Conservation (phyloP, 371 early-diverging fungal genomes). For the Mortierella sp. region DNA sequence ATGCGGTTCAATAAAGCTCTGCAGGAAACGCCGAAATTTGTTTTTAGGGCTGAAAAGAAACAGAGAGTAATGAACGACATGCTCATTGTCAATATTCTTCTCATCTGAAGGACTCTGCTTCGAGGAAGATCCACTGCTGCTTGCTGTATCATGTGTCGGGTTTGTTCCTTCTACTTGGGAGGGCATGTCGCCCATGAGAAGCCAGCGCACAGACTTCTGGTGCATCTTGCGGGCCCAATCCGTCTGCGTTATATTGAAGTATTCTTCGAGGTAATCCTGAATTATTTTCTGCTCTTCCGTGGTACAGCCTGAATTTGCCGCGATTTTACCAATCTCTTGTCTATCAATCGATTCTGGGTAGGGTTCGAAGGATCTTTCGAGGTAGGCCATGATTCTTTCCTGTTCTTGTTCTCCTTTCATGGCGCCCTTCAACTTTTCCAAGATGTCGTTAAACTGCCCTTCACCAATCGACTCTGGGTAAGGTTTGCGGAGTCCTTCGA, state of each 20-base stretch:
- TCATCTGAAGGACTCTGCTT: slow-evolving; percentile 1
- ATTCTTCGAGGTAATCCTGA: too few species aligned
- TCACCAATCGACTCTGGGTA: slow-evolving; percentile 50
- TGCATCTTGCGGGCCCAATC: slow-evolving; percentile 57
- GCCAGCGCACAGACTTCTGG: slow-evolving; percentile 65
- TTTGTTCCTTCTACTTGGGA: slow-evolving; percentile 25
- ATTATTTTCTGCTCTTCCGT: too few species aligned
- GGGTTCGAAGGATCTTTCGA: too few species aligned
- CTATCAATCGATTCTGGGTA: slow-evolving; percentile 48
- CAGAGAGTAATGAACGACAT: slow-evolving; percentile 26
- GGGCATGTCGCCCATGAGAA: slow-evolving; percentile 57
- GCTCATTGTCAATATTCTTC: slow-evolving; percentile 13
- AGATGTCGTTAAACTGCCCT: too few species aligned
- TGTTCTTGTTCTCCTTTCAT: too few species aligned
- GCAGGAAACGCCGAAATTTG: slow-evolving; percentile 62
- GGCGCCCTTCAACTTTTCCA: too few species aligned
- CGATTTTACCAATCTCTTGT: neutral
- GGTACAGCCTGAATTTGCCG: too few species aligned
- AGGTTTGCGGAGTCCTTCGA: slow-evolving; percentile 63
- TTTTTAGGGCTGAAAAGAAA: slow-evolving; percentile 52
- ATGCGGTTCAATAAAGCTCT: slow-evolving; percentile 66
- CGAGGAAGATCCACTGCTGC: neutral
- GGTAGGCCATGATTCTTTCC: too few species aligned
- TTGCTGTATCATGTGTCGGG: slow-evolving; percentile 14
- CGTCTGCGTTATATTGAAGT: slow-evolving; percentile 57